Conservation (phyloP, 2,329 filamentous ascomycete genomes). For the Penicillium aurantiogriseum region DNA sequence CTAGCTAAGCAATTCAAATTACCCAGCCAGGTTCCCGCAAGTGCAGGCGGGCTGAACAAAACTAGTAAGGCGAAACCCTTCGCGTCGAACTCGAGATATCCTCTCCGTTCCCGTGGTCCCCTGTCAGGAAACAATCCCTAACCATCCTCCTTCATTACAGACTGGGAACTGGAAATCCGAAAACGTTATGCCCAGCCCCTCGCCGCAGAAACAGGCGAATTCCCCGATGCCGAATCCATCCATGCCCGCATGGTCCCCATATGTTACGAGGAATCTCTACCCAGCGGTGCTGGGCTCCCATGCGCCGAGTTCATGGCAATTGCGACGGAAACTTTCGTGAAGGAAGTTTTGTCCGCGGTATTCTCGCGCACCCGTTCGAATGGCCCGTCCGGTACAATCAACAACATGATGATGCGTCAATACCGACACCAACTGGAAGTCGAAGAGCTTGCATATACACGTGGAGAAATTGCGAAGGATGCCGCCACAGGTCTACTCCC, state of each 20-base stretch:
- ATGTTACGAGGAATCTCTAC: slow-evolving; percentile 63
- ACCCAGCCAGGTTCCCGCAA: slow-evolving; percentile 63
- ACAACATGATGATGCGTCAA: slow-evolving; percentile 74
- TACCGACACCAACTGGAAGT: slow-evolving; percentile 71
- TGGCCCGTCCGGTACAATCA: slow-evolving; percentile 61
- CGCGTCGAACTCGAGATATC: slow-evolving; percentile 2
- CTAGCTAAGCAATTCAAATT: slow-evolving; percentile 50
- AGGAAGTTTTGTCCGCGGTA: slow-evolving; percentile 57
- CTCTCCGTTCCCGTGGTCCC: slow-evolving; percentile 4
- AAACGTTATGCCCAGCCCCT: slow-evolving; percentile 64
- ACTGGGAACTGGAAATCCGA: slow-evolving; percentile 65
- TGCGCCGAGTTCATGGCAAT: slow-evolving; percentile 61
- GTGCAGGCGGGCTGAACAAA: slow-evolving; percentile 74
- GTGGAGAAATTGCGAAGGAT: slow-evolving; percentile 73
- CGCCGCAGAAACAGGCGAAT: slow-evolving; percentile 61
- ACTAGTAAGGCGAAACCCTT: slow-evolving; percentile 57
- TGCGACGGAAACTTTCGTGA: slow-evolving; percentile 62
- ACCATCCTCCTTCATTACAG: slow-evolving; percentile 28
- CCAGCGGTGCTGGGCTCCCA: slow-evolving; percentile 51
- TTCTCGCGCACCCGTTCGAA: slow-evolving; percentile 57
- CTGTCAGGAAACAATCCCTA: slow-evolving; percentile 11
- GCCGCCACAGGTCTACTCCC: slow-evolving; percentile 72
- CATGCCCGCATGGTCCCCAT: slow-evolving; percentile 62
- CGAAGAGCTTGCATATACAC: slow-evolving; percentile 70
- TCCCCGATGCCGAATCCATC: slow-evolving; percentile 59